Conservation (phyloP, 208 protist species). For the Leishmania major region DNA sequence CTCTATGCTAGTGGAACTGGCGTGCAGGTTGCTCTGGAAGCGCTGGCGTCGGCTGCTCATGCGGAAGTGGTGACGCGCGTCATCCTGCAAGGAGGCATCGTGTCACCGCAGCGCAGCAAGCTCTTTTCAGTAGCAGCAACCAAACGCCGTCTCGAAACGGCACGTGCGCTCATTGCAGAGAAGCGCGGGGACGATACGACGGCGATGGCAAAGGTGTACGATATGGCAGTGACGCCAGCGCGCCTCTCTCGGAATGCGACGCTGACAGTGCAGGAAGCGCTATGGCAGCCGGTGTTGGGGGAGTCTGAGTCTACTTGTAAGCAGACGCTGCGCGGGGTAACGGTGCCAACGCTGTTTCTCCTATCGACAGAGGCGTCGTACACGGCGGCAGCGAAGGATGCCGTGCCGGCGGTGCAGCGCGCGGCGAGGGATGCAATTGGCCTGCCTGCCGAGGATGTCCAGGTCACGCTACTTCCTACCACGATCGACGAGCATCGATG, state of each 20-base stretch:
- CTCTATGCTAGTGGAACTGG: slow-evolving; percentile 80
- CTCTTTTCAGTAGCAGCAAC: slow-evolving; percentile 44
- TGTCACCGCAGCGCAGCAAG: slow-evolving; percentile 32
- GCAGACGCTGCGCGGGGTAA: slow-evolving; percentile 35
- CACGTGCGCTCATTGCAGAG: slow-evolving; percentile 37
- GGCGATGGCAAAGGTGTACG: slow-evolving; percentile 56
- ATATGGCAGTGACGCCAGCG: slow-evolving; percentile 71
- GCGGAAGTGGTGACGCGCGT: slow-evolving; percentile 52
- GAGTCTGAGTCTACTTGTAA: slow-evolving; percentile 32
- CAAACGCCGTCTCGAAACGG: slow-evolving; percentile 34
- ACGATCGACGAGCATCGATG: slow-evolving; percentile 73
- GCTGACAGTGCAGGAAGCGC: slow-evolving; percentile 73
- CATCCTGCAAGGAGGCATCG: slow-evolving; percentile 67
- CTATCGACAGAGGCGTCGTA: slow-evolving; percentile 63
- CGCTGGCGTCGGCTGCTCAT: slow-evolving; percentile 40
- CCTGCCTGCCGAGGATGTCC: slow-evolving; percentile 38
- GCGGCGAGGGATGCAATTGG: slow-evolving; percentile 33
- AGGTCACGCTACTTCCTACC: slow-evolving; percentile 55
- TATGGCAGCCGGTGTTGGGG: slow-evolving; percentile 63
- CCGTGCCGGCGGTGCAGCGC: slow-evolving; percentile 30
- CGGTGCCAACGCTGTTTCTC: slow-evolving; percentile 62
- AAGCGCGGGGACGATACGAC: slow-evolving; percentile 51
- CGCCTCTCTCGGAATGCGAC: slow-evolving; percentile 47
- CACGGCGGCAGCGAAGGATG: slow-evolving; percentile 24
- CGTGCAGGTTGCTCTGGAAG: slow-evolving; percentile 68